Base-by-base conservation (phyloP, 2,329 filamentous ascomycete genomes). In the Epichloe gansuensis region DNA sequence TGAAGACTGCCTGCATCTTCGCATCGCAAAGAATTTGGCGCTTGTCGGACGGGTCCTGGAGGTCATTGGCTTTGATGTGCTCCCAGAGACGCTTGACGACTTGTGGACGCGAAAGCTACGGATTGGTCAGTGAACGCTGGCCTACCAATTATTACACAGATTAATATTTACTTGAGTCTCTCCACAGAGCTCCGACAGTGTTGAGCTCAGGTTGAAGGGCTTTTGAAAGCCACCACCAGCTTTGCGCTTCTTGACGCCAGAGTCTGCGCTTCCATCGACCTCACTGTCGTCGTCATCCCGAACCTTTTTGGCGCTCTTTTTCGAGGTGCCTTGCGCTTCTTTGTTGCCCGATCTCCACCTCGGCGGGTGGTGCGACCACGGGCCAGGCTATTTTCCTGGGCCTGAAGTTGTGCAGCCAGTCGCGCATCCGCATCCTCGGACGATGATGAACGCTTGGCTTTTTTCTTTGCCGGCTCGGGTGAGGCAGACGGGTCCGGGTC, bases 31-130 rank as follows among this genome's bases (percentile, higher is more conserved):
- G 75, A 57, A 98, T 98, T 60, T 95, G 89, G 23, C 93, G 86
- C 68, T 91, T 91, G 72, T 98, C 91, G 58, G 69, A 81, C 0
- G 91, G 91, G 60, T 97, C 91, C 69, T 98, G 93, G 5, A 98
- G 81, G 42, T 90, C 80, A 59, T 91, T 83, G 55, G 76, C 81
- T 63, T 94, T 95, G 71, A 98, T 95, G 64, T 98, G 90, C 56
- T 86, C 84, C 93, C 93, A 98, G 51, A 98, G 83, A 66, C 87
- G 87, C 75, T 97, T 97, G 61, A 98, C 93, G 0, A 91, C 91
- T 67, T 97, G 90, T 0, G 93, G 91, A 42, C 93, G 86, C 15
- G 93, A 95, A 23, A 98, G 80, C 83, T 95, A 63, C 37, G 15
- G n/a, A 34, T 23, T 38, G 38, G 17, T 39, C 12, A 13, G 38